Conservation (phyloP, 1,284 basidiomycete species). For the Sporisorium graminicola region DNA sequence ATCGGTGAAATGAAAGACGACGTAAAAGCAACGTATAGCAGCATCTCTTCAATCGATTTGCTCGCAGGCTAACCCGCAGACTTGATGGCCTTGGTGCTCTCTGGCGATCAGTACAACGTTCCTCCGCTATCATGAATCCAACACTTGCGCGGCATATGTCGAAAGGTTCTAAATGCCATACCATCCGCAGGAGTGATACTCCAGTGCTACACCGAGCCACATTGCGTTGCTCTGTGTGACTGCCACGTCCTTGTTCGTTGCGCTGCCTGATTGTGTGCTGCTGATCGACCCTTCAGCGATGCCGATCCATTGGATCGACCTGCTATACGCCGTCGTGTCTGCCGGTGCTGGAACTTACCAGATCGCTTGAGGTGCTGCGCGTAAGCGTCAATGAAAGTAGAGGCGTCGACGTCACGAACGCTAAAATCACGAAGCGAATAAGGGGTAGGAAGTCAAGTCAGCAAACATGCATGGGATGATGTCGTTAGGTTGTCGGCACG, state of each 20-base stretch:
- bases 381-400: slow-evolving; percentile 91
- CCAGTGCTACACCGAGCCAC: neutral
- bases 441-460: slow-evolving; percentile 15
- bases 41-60: neutral
- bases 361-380: slow-evolving; percentile 93
- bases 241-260: neutral
- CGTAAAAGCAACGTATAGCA: neutral
- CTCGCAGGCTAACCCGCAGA: too few relatives aligned
- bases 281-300: neutral
- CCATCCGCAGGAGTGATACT: too few relatives aligned
- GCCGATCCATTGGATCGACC: neutral
- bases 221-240: neutral
- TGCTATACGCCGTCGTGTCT: slow-evolving; percentile 8
- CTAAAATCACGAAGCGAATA: slow-evolving; percentile 39
- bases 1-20: neutral
- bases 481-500: neutral
- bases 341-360: slow-evolving; percentile 69
- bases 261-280: neutral
- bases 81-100: too few relatives aligned
- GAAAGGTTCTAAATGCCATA: too few relatives aligned
- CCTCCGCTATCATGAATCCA: too few relatives aligned
- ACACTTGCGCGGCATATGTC: too few relatives aligned
- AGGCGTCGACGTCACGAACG: slow-evolving; percentile 75
- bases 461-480: slow-evolving; percentile 9
- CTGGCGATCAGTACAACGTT: too few relatives aligned